Evolutionary conservation across 345 rosid genomes (phyloP).

Genomic region (Noccaea bulbosa): DNA sequence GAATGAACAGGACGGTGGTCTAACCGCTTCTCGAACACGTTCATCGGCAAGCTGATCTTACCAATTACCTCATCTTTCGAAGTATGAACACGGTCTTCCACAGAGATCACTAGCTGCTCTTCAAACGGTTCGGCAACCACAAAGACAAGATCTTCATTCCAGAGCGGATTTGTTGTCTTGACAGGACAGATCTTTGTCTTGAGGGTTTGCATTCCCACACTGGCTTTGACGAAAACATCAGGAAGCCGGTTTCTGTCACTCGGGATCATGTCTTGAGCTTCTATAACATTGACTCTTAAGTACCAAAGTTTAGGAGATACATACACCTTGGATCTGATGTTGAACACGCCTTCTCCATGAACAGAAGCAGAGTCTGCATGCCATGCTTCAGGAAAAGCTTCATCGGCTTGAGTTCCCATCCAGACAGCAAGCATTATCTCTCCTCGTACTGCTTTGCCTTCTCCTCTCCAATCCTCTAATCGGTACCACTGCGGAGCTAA

Average conservation of each 20-base stretch:
- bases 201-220: conserved; percentile 77
- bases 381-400: conserved; percentile 88
- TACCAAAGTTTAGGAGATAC: conserved; percentile 92
- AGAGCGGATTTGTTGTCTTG: conserved; percentile 58
- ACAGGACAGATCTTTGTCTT: conserved; percentile 59
- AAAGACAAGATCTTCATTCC: conserved; percentile 90
- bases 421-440: conserved; percentile 90
- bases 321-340: conserved; percentile 74
- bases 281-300: conserved; percentile 78
- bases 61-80: conserved; percentile 75
- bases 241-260: conserved; percentile 69
- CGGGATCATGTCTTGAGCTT: conserved; percentile 83
- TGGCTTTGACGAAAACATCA: conserved; percentile 71
- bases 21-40: conserved; percentile 69
- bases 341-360: conserved; percentile 66
- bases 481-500: conserved; percentile 93
- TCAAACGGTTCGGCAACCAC: conserved; percentile 96
- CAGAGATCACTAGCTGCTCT: conserved; percentile 67
- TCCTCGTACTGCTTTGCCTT: conserved; percentile 74
- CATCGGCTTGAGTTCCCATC: conserved; percentile 97
- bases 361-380: conserved; percentile 74
- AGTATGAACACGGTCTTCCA: conserved; percentile 70
- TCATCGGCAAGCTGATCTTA: conserved; percentile 59
- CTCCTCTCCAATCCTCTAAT: conserved; percentile 71
- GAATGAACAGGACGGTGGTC: conserved; percentile 87